phyloP scores from a whole-genome alignment of 495 filamentous ascomycete genomes.

The Hyaloscypha bicolor region DNA sequence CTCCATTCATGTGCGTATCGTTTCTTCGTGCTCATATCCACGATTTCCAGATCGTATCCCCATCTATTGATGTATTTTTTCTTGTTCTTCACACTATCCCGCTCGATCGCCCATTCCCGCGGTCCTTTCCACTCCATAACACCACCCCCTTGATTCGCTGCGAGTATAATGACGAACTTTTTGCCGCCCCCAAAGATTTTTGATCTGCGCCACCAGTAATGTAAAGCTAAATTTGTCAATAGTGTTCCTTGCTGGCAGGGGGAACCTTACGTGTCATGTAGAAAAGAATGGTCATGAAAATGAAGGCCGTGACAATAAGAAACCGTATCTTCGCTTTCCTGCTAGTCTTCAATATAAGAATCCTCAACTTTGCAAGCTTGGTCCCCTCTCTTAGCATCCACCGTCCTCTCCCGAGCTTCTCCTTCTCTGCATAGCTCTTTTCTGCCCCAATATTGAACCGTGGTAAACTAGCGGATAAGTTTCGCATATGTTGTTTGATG shows the following conservation, averaged over 20 bases:
- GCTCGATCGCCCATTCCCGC: constrained; percentile 96
- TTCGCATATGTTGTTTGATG: constrained; percentile 76
- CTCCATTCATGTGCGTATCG: constrained; percentile 98
- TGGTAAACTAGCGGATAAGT: constrained; percentile 72
- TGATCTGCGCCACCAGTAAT: constrained; percentile 51
- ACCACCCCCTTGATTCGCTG: constrained; percentile 91
- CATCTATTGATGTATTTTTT: constrained; percentile 80
- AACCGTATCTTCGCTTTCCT: constrained; percentile 57
- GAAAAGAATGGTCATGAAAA: constrained; percentile 65
- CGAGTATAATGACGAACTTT: constrained; percentile 92
- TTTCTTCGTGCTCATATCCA: constrained; percentile 98
- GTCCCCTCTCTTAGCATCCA: constrained; percentile 43
- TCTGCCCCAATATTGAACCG: constrained; percentile 54
- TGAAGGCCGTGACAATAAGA: constrained; percentile 57
- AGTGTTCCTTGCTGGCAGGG: too few species aligned
- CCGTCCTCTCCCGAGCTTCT: constrained; percentile 61
- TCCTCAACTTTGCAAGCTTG: constrained; percentile 29
- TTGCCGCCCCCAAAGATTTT: constrained; percentile 73
- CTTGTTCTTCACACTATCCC: constrained; percentile 95
- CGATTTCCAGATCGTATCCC: constrained; percentile 95
- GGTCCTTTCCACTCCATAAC: constrained; percentile 99
- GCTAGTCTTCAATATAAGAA: constrained; percentile 25
- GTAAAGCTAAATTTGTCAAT: constrained; percentile 37
- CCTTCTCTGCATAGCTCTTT: constrained; percentile 68
- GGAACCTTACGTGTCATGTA: constrained; percentile 65